phyloP scores from a whole-genome alignment of 192 early-diverging fungal genomes.

The Dimargaris cristalligena region DNA sequence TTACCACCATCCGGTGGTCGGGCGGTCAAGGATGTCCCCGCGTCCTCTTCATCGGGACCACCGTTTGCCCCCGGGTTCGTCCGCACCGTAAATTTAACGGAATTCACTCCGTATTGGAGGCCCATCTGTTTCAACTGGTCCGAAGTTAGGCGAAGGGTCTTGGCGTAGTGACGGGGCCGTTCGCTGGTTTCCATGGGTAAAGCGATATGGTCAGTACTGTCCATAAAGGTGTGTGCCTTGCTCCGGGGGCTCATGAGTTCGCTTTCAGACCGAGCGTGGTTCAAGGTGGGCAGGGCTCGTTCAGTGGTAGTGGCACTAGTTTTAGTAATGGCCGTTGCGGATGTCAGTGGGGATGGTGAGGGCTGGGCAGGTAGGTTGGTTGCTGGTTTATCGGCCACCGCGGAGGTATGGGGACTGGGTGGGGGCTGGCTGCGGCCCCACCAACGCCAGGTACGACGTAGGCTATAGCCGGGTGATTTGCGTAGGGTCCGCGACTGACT shows the following conservation, averaged over 20 bases:
- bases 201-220: too few species aligned
- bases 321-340: too few species aligned
- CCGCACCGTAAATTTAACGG: constrained; percentile 72
- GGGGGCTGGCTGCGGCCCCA: background rate
- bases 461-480: background rate
- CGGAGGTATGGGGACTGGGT: background rate
- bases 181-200: constrained; percentile 12
- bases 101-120: constrained; percentile 74
- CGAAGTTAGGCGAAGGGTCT: constrained; percentile 78
- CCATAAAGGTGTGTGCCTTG: too few species aligned
- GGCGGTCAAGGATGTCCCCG: too few species aligned
- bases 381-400: background rate
- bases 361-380: background rate
- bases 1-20: too few species aligned
- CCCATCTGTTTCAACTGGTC: constrained; percentile 72
- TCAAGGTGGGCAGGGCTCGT: too few species aligned
- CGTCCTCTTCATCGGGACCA: too few species aligned
- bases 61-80: constrained; percentile 73
- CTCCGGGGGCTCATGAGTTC: too few species aligned
- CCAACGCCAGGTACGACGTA: background rate
- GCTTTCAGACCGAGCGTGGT: too few species aligned
- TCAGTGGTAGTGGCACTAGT: too few species aligned
- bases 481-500: background rate
- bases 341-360: background rate
- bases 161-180: constrained; percentile 46